Evolutionary conservation across 148 eudicot genomes (phyloP), one percentile per base, ranked within the genome.

Genomic region (Agrostemma githago): DNA sequence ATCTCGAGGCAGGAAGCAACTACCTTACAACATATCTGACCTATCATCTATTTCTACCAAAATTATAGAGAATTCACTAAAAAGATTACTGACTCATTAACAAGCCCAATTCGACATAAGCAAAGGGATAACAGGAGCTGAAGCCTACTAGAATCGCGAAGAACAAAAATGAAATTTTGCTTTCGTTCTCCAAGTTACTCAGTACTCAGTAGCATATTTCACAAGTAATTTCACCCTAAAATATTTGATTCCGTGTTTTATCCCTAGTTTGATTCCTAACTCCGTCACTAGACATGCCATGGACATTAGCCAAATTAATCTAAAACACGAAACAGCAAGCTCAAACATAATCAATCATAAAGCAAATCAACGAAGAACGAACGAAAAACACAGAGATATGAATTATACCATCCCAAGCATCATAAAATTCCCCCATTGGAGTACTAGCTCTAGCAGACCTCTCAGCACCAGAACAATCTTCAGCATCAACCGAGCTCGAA

Each of bases 381-480:
- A 10, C 0, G 42, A 4, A 4, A 6, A 8, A 0, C 6, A 3
- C 48, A 16, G 16, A 20, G 20, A 14, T 11, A 68, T n/a, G 4
- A 21, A 41, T 74, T 42, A 46, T 85, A 93, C 98, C 98, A 82
- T 93, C 98, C 93, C 92, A 89, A 74, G 96, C 98, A 89, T 93
- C 98, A 83, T 68, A 93, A 81, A 90, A 90, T 81, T 90, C 98
- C 51, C 88, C 87, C 68, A 74, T 39, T 5, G 90, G 84, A 2
- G 96, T 78, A 48, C 43, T 43, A 9, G 69, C 46, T 79, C 43
- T 74, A 65, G 80, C 78, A 56, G 86, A 79, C 68, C 82, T 79
- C n/a, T 89, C 93, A 51, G 15, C 56, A 7, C 61, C 79, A 62
- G 78, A 83, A 67, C 44, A 73, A 56, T 78, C 80, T 58, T 87